Evolutionary conservation across 2,329 filamentous ascomycete genomes (phyloP).

Genomic region (Sclerotinia sclerotiorum): DNA sequence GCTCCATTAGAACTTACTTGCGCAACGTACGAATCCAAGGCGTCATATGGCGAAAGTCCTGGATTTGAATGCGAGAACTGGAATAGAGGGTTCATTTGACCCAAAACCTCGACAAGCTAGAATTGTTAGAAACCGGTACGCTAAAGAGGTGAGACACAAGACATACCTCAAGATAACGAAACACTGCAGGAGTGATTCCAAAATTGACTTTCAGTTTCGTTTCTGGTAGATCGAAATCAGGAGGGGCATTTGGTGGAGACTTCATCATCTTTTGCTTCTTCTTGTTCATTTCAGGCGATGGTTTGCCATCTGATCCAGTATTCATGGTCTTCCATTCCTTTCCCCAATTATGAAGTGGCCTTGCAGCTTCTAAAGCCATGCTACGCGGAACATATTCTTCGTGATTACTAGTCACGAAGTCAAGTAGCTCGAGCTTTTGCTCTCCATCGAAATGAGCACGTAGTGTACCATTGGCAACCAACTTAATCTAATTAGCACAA

Average conservation of each 20-base stretch:
- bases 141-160: neutral
- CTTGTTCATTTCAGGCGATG: constrained; percentile 67
- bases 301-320: constrained; percentile 52
- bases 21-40: constrained; percentile 60
- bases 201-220: constrained; percentile 56
- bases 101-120: constrained; percentile 62
- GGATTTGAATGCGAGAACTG: constrained; percentile 56
- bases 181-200: constrained; percentile 60
- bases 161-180: constrained; percentile 62
- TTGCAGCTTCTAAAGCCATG: constrained; percentile 60
- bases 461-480: constrained; percentile 75
- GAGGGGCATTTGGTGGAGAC: constrained; percentile 58
- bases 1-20: constrained; percentile 41
- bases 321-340: constrained; percentile 66
- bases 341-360: constrained; percentile 62
- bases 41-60: constrained; percentile 54
- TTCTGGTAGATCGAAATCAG: constrained; percentile 60
- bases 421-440: constrained; percentile 80
- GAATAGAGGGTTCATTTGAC: constrained; percentile 66
- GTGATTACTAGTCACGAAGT: constrained; percentile 73
- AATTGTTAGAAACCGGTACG: neutral
- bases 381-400: constrained; percentile 81
- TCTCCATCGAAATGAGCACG: constrained; percentile 76
- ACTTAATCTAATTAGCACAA: constrained; percentile 48
- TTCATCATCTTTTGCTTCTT: constrained; percentile 62